Base-by-base conservation (phyloP, 2,329 filamentous ascomycete species). In the Furcasterigmium sp. region DNA sequence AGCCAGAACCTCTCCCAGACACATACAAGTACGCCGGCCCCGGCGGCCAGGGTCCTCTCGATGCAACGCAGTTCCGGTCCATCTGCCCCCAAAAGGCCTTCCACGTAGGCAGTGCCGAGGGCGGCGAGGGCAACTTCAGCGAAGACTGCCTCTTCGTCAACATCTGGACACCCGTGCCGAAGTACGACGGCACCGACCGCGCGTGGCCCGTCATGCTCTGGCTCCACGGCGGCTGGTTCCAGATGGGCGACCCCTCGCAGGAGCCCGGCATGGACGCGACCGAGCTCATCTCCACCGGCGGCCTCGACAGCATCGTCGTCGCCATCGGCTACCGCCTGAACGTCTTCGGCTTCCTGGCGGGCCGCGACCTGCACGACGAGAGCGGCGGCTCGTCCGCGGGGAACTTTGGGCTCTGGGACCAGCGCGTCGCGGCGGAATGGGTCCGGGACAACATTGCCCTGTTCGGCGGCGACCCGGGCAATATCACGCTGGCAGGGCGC, bases 381-480 rank as follows among this genome's bases (percentile, higher is more conserved):
- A 57, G 54, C 36, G 21, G 21, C 20, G 25, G 35, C 23, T 18
- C 42, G 14, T 36, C 52, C 34, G 17, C 43, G 35, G 14, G 20
- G 35, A 80, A 80, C 46, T 52, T 75, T 2, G 76, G 73, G 2
- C 56, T 80, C 6, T 61, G 68, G 8, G 76, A 82, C 51, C 76
- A 80, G 50, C 65, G 76, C 3, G 50, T 67, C 13, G 73, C 71
- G 0, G 53, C 78, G 0, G 68, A 77, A 54, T 79, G 75, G 75
- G 56, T 74, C 0, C 61, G 61, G 3, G 60, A 68, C 32, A 76
- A 78, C 51, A 71, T 78, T 18, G 63, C 53, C 10, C 55, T 58
- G 13, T 34, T 34, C 30, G 30, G 30, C 13, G 30, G 50, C 53
- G 56, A 64, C 61, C 4, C 69, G 65, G 15, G 18, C n/a, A 34